A percentile compares a stretch with the other conserved stretches of the same genome.
phyloP scores from a whole-genome alignment of 805 yeast species.

The Millerago galiae region DNA sequence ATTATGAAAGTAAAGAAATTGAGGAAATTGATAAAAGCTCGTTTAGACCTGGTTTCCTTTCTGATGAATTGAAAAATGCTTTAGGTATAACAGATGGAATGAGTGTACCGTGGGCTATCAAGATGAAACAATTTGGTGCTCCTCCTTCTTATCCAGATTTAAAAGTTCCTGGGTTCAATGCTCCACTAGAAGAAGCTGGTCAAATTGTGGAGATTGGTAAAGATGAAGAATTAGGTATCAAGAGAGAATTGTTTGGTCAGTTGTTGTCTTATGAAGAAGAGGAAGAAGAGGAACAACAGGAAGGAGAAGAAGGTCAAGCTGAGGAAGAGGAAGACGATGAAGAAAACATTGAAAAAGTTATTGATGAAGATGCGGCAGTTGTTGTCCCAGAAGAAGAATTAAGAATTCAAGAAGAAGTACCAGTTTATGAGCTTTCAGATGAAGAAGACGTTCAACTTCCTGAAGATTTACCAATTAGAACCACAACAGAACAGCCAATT shows the following conservation, averaged over 20 bases:
- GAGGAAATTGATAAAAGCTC: slow-evolving; percentile 37
- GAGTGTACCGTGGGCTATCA: slow-evolving; percentile 65
- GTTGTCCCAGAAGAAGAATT: slow-evolving; percentile 11
- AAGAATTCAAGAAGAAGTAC: slow-evolving; percentile 5
- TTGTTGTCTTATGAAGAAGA: slow-evolving; percentile 20
- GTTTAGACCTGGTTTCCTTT: slow-evolving; percentile 62
- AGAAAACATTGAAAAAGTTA: slow-evolving; percentile 14
- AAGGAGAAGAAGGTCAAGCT: slow-evolving; percentile 7
- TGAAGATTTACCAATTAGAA: slow-evolving; percentile 8
- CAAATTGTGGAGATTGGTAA: slow-evolving; percentile 21
- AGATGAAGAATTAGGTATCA: slow-evolving; percentile 12
- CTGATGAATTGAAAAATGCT: slow-evolving; percentile 58
- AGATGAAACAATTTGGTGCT: slow-evolving; percentile 64
- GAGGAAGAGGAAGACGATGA: slow-evolving; percentile 19
- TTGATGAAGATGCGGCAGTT: slow-evolving; percentile 8
- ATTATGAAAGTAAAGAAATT: slow-evolving; percentile 67
- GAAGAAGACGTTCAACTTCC: slow-evolving; percentile 21
- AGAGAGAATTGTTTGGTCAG: slow-evolving; percentile 25
- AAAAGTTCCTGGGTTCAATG: slow-evolving; percentile 47
- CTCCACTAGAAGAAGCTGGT: slow-evolving; percentile 33
- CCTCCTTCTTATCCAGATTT: slow-evolving; percentile 78
- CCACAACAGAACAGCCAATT: slow-evolving; percentile 11
- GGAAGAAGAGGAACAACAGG: slow-evolving; percentile 14
- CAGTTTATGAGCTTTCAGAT: slow-evolving; percentile 11
- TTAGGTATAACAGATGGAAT: slow-evolving; percentile 53